Conservation (phyloP, 2,329 filamentous ascomycete genomes). For the Botrytis aclada region DNA sequence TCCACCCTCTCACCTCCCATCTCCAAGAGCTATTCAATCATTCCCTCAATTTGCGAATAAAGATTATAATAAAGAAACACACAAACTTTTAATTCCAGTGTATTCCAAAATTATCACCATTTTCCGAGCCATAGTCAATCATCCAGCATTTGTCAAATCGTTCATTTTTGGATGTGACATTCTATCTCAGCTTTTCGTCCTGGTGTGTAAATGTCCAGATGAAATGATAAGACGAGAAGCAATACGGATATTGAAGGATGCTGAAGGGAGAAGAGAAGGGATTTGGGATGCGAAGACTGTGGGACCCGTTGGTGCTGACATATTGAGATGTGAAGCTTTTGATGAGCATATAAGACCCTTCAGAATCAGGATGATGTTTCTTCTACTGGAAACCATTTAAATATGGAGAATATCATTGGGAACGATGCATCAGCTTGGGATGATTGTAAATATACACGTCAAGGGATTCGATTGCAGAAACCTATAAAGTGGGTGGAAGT, state of each 20-base stretch:
- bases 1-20: not conserved
- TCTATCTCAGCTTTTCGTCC: slow-evolving; percentile 23
- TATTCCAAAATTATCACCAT: slow-evolving; percentile 22
- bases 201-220: slow-evolving; percentile 15
- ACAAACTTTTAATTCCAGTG: not conserved
- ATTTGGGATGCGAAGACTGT: slow-evolving; percentile 24
- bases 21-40: not conserved
- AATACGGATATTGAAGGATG: slow-evolving; percentile 20
- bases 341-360: not conserved
- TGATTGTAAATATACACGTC: not conserved
- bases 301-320: slow-evolving; percentile 19
- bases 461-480: not conserved
- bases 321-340: not conserved
- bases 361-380: not conserved
- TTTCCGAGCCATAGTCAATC: slow-evolving; percentile 5
- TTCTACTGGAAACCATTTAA: not conserved
- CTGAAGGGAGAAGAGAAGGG: slow-evolving; percentile 23
- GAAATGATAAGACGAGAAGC: slow-evolving; percentile 22
- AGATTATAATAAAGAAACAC: too few species aligned
- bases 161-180: slow-evolving; percentile 27
- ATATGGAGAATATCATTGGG: not conserved
- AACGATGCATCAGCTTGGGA: not conserved
- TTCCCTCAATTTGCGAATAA: too few species aligned
- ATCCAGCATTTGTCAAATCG: slow-evolving; percentile 21
- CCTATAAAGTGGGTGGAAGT: not conserved